phyloP scores from a whole-genome alignment of 176 grass and related monocot genomes.

The Secale cereale region DNA sequence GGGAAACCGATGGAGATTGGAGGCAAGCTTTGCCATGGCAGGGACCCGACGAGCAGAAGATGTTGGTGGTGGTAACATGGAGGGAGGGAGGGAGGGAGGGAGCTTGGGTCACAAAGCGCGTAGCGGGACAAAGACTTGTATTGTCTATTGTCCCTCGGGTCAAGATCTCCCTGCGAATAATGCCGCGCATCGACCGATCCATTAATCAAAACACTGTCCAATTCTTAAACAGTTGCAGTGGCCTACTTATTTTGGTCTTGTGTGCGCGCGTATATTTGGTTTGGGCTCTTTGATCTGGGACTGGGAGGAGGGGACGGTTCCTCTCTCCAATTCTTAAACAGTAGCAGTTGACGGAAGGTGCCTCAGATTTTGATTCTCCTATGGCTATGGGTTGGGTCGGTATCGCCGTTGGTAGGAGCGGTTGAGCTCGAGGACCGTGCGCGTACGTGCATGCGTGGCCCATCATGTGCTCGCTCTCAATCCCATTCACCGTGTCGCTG shows the following conservation, averaged over 20 bases:
- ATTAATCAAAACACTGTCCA: neutral
- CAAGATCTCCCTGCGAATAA: neutral
- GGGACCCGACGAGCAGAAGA: neutral
- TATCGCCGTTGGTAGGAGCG: conserved; percentile 2
- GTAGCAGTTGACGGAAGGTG: too few species aligned
- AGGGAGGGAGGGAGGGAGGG: too few species aligned
- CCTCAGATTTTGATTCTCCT: neutral
- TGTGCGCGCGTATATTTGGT: too few species aligned
- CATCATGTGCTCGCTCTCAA: neutral
- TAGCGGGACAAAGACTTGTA: neutral
- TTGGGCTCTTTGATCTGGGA: too few species aligned
- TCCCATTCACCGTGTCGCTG: neutral
- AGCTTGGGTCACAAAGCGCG: neutral
- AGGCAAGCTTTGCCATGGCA: neutral
- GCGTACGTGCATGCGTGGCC: too few species aligned
- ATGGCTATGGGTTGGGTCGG: conserved; percentile 2
- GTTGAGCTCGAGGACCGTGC: neutral
- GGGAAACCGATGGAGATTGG: neutral
- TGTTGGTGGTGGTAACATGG: neutral
- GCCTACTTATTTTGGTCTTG: neutral
- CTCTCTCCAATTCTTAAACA: too few species aligned
- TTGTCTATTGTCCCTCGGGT: neutral
- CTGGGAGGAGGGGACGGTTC: too few species aligned
- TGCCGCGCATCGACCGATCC: neutral
- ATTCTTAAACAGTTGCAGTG: neutral